Base-by-base conservation (phyloP, 2,329 filamentous ascomycete genomes). In the Trichoderma sp. region DNA sequence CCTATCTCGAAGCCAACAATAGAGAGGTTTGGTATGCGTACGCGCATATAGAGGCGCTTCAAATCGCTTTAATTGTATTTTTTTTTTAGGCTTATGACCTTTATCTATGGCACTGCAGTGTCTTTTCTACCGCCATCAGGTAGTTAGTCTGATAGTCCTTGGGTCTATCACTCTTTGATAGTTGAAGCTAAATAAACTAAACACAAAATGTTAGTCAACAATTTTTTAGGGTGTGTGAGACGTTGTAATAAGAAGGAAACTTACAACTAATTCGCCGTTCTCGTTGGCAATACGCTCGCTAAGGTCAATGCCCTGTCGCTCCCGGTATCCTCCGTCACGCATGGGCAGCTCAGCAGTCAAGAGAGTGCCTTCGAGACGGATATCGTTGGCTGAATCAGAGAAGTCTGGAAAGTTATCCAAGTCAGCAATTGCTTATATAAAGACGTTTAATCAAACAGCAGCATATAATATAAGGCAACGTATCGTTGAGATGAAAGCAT, bases 271-370 rank as follows among this genome's bases (percentile, higher is more conserved):
- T 49, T 35, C 53, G 19, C 71, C 71, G 33, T 72, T 62, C 5
- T 62, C 19, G 33, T 72, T 72, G 43, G 61, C 21, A 55, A 72
- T 70, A 31, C 62, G 70, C 2, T 72, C 71, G 24, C 69, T 49
- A 11, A 72, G 33, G 1, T 72, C n/a, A 27, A 72, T 61, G 16
- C 58, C 68, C 55, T 71, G 70, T 16, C 68, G 70, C 35, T 68
- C 70, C 14, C 65, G 68, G 11, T 21, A 21, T 6, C 56, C 55
- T 4, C 68, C 71, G 2, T 69, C 58, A 43, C 57, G 31, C 21
- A 35, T 68, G 2, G 29, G 19, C 29, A 72, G 19, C 19, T 68
- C 62, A 2, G 70, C 71, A 3, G 62, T 49, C 31, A 72, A 24
- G 7, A 31, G 3, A 5, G 55, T 49, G 11, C 64, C 64, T 16